Conservation (phyloP, 306 rosid genomes). For the Pachyrhizus erosus region DNA sequence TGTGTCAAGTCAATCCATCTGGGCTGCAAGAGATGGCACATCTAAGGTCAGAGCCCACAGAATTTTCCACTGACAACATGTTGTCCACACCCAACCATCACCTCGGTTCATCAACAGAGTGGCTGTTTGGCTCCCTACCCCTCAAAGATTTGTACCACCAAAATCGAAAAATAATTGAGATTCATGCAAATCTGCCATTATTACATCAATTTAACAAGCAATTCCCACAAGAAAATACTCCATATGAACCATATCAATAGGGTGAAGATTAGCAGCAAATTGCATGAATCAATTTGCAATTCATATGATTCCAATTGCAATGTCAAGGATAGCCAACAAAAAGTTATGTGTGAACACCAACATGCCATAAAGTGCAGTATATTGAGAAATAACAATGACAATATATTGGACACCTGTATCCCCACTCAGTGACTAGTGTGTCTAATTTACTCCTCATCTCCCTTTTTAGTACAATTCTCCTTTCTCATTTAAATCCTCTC, state of each 20-base stretch:
- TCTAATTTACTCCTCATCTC: not conserved
- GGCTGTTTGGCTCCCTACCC: not conserved
- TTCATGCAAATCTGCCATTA: not conserved
- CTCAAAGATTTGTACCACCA: not conserved
- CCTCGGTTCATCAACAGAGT: not conserved
- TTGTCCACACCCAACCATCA: slow-evolving; percentile 21
- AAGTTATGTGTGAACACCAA: not conserved
- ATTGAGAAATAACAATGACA: not conserved
- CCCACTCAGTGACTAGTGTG: not conserved
- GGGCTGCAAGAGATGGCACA: not conserved
- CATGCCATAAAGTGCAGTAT: not conserved
- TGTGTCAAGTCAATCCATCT: not conserved
- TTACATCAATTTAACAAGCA: not conserved
- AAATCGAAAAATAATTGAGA: not conserved
- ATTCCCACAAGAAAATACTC: not conserved
- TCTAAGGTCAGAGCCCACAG: not conserved
- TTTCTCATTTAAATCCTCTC: not conserved
- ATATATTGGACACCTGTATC: slow-evolving; percentile 12
- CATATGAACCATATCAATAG: not conserved
- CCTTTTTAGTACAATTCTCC: not conserved
- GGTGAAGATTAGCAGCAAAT: not conserved
- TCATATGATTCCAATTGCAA: not conserved
- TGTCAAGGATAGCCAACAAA: slow-evolving; percentile 17
- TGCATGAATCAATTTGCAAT: slow-evolving; percentile 12
- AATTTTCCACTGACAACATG: not conserved